Percentiles rank a stretch among this genome's conserved stretches.
These are phyloP conservation scores for Peterozyma xylosa DNA, from an alignment of 805 yeast genomes.

Conservation along the genomic window DNA sequence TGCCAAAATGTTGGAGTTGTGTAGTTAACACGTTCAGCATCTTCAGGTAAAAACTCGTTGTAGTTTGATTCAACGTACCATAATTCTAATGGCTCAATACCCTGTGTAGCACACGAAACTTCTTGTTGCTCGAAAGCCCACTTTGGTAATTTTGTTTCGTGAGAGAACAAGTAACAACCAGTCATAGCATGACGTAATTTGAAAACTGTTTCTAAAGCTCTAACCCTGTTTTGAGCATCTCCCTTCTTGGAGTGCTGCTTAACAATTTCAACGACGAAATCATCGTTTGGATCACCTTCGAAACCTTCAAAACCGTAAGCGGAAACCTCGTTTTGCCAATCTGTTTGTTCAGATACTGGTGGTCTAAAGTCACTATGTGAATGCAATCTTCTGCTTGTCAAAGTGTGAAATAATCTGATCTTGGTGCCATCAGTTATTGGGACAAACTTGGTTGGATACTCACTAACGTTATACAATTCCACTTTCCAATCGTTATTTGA, in stretches of 20 bases:
- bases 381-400: conserved; percentile 62
- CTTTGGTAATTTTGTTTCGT: conserved; percentile 64
- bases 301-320: conserved; percentile 73
- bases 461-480: conserved; percentile 58
- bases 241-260: conserved; percentile 40
- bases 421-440: conserved; percentile 63
- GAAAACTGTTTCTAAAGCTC: conserved; percentile 64
- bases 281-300: conserved; percentile 80
- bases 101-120: conserved; percentile 73
- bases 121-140: conserved; percentile 86
- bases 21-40: conserved; percentile 46
- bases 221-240: conserved; percentile 45
- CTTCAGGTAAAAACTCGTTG: conserved; percentile 36
- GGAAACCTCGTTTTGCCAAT: conserved; percentile 81
- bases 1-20: conserved; percentile 43
- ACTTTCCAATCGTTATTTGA: conserved; percentile 65
- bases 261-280: conserved; percentile 70
- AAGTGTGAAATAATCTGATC: conserved; percentile 56
- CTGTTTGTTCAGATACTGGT: conserved; percentile 59
- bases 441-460: conserved; percentile 48
- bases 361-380: conserved; percentile 72
- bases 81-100: conserved; percentile 47
- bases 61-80: conserved; percentile 74
- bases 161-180: conserved; percentile 73
- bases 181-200: conserved; percentile 74